Evolutionary conservation across 2,329 filamentous ascomycete species (phyloP).

Genomic region (Metarhizium robertsii): DNA sequence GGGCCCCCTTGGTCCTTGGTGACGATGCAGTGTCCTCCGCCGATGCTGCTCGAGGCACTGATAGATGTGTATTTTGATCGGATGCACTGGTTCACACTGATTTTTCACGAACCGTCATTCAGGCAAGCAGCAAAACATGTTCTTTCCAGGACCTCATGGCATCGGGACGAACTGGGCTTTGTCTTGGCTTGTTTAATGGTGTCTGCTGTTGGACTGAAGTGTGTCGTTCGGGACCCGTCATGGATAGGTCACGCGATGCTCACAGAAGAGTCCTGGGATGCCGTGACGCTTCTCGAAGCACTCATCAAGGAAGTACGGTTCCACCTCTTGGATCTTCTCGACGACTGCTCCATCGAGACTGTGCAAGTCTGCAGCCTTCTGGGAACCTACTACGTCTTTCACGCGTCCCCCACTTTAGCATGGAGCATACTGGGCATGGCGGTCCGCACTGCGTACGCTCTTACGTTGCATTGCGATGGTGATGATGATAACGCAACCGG

Average conservation of each 20-base stretch:
- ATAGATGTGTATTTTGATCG: constrained; percentile 12
- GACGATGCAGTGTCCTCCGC: constrained; percentile 2
- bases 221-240: constrained; percentile 9
- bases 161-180: constrained; percentile 7
- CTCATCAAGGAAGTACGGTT: constrained; percentile 1
- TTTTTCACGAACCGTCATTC: constrained; percentile 12
- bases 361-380: constrained; percentile 4
- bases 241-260: constrained; percentile 10
- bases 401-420: constrained; percentile 3
- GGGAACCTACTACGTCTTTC: constrained; percentile 3
- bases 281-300: not conserved
- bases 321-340: constrained; percentile 4
- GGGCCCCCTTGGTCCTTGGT: constrained; percentile 1
- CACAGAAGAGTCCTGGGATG: not conserved
- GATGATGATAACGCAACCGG: constrained; percentile 2
- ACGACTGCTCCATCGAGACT: constrained; percentile 5
- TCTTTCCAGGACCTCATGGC: constrained; percentile 7
- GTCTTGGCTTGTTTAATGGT: constrained; percentile 8
- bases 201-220: constrained; percentile 9
- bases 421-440: constrained; percentile 8
- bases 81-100: constrained; percentile 13
- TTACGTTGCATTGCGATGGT: constrained; percentile 10
- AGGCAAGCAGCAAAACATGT: constrained; percentile 1
- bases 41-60: not conserved
- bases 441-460: constrained; percentile 10